A percentile compares a stretch with the other conserved stretches of the same genome.
These are phyloP conservation scores for Ceratocystis lukuohia DNA, from an alignment of 2,329 filamentous ascomycete genomes.

Conservation along the genomic window DNA sequence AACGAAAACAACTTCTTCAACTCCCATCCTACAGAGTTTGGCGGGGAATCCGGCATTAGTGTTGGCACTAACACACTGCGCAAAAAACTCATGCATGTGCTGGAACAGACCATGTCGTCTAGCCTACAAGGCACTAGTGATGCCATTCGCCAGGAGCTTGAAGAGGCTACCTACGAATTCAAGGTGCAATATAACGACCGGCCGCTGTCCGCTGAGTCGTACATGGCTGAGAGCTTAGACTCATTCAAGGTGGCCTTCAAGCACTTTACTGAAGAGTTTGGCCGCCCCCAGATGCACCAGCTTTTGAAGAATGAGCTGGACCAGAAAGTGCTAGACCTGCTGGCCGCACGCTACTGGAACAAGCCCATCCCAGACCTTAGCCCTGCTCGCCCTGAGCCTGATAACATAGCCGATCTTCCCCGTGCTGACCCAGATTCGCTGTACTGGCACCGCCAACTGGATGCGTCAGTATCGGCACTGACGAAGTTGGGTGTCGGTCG, in stretches of 20 bases:
- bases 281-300: slow-evolving; percentile 74
- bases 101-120: slow-evolving; percentile 93
- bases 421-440: slow-evolving; percentile 73
- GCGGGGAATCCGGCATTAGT: slow-evolving; percentile 54
- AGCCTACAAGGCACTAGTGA: slow-evolving; percentile 82
- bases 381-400: slow-evolving; percentile 49
- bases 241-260: slow-evolving; percentile 98
- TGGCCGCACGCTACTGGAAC: slow-evolving; percentile 95
- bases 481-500: slow-evolving; percentile 91
- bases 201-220: slow-evolving; percentile 86
- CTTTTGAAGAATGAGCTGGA: slow-evolving; percentile 86
- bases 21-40: slow-evolving; percentile 68
- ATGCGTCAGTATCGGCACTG: slow-evolving; percentile 76
- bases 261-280: slow-evolving; percentile 79
- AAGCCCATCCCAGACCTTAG: slow-evolving; percentile 79
- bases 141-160: slow-evolving; percentile 84
- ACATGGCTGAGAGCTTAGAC: slow-evolving; percentile 87
- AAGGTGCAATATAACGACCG: slow-evolving; percentile 99
- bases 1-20: slow-evolving; percentile 84
- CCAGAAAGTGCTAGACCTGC: slow-evolving; percentile 82
- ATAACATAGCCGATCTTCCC: slow-evolving; percentile 64
- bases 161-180: slow-evolving; percentile 96
- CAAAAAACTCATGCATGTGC: slow-evolving; percentile 91
- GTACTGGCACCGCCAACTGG: slow-evolving; percentile 89
- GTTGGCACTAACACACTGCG: slow-evolving; percentile 78